phyloP scores from a whole-genome alignment of 164 flowering plant species.

The Santalum album region DNA sequence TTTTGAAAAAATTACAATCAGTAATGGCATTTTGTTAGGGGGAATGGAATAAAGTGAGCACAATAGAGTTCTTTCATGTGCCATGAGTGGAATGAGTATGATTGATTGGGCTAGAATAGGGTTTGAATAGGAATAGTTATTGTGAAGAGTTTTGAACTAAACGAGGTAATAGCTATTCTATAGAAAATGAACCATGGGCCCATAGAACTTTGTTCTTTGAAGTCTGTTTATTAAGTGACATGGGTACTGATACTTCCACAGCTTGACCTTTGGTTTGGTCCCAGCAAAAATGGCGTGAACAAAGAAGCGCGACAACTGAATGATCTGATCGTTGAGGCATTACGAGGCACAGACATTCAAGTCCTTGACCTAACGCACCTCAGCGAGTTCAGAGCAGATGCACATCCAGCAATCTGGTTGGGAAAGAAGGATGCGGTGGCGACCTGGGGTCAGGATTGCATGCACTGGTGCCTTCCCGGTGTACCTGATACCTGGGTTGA shows the following conservation, averaged over 20 bases:
- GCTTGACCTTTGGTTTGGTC: slow-evolving; percentile 95
- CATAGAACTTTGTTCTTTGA: no score
- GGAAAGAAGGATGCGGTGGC: slow-evolving; percentile 90
- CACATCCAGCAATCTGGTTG: slow-evolving; percentile 92
- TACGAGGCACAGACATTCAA: slow-evolving; percentile 48
- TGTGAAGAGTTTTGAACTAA: no score
- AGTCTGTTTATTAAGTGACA: neutral
- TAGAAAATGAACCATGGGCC: no score
- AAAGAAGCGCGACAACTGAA: slow-evolving; percentile 81
- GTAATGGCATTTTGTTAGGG: no score
- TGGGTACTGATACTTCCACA: slow-evolving; percentile 29
- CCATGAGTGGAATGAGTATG: no score
- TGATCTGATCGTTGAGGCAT: slow-evolving; percentile 35
- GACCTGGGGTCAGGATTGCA: slow-evolving; percentile 96
- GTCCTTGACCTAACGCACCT: slow-evolving; percentile 69
- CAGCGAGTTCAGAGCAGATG: slow-evolving; percentile 96
- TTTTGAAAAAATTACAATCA: no score
- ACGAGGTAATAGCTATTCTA: no score
- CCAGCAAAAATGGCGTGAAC: slow-evolving; percentile 74
- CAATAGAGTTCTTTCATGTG: no score
- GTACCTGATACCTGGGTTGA: slow-evolving; percentile 97
- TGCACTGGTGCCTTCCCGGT: slow-evolving; percentile 99
- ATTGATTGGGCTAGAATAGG: no score
- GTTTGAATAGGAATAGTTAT: no score
- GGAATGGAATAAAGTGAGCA: no score